Conservation (phyloP, 345 rosid genomes). For the Eucalyptus coolabah region DNA sequence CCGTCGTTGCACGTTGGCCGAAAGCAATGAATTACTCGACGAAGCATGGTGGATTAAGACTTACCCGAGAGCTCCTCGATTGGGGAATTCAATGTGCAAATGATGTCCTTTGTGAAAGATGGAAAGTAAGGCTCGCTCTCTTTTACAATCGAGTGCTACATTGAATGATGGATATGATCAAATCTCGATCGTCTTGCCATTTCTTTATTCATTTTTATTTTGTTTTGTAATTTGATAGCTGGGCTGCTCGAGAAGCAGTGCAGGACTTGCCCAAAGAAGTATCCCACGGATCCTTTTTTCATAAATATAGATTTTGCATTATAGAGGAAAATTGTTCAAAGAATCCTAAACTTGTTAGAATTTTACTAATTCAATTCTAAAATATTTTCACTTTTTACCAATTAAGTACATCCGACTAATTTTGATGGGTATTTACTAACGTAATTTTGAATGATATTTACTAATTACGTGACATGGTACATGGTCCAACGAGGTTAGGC, state of each 20-base stretch:
- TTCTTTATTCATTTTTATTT: too few relatives aligned
- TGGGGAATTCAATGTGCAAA: background rate
- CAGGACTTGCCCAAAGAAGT: accelerated
- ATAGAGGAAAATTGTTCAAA: accelerated
- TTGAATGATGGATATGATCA: background rate
- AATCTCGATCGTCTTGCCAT: background rate
- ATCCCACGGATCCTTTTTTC: background rate
- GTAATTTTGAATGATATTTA: accelerated
- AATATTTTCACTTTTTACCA: accelerated
- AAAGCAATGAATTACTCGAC: background rate
- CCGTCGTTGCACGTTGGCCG: background rate
- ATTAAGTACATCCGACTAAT: accelerated
- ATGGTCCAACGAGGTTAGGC: too few relatives aligned
- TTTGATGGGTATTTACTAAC: accelerated
- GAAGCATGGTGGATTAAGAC: background rate
- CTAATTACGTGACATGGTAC: accelerated
- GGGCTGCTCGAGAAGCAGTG: background rate
- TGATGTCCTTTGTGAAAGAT: background rate
- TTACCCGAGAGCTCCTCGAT: background rate
- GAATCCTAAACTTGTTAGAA: accelerated
- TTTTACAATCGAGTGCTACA: background rate
- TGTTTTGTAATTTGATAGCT: background rate
- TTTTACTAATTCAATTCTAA: accelerated
- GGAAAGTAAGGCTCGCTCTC: background rate
- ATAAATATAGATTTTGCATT: accelerated